Conservation (phyloP, 805 yeast species). For the Metschnikowia baotianmanensis region DNA sequence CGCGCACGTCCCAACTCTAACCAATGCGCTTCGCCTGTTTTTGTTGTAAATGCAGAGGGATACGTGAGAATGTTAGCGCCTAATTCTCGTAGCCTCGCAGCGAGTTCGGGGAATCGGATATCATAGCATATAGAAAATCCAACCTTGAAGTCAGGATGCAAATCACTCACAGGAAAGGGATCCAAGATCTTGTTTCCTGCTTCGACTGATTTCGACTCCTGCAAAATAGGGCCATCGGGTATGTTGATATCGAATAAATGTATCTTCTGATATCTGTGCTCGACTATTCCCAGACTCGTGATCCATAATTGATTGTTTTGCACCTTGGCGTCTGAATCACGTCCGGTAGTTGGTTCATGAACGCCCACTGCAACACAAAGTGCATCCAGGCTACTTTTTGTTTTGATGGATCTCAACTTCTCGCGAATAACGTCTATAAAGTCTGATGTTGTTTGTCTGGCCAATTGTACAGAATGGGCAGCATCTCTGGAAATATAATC, state of each 20-base stretch:
- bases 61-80: slow-evolving; percentile 80
- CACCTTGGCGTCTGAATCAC: slow-evolving; percentile 33
- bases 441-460: slow-evolving; percentile 35
- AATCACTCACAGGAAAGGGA: slow-evolving; percentile 15
- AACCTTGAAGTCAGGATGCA: slow-evolving; percentile 33
- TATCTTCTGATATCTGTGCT: slow-evolving; percentile 74
- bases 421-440: slow-evolving; percentile 44
- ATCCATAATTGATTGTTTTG: slow-evolving; percentile 76
- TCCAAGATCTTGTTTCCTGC: slow-evolving; percentile 58
- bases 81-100: slow-evolving; percentile 50
- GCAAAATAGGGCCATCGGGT: slow-evolving; percentile 73
- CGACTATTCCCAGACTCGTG: slow-evolving; percentile 58
- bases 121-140: slow-evolving; percentile 85
- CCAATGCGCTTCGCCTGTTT: slow-evolving; percentile 94
- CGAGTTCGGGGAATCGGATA: slow-evolving; percentile 81
- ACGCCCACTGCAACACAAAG: slow-evolving; percentile 80
- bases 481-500: slow-evolving; percentile 80
- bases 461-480: slow-evolving; percentile 60
- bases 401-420: slow-evolving; percentile 31
- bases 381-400: neutral
- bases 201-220: slow-evolving; percentile 77
- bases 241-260: slow-evolving; percentile 90
- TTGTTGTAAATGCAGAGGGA: slow-evolving; percentile 91
- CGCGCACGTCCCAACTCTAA: slow-evolving; percentile 72
- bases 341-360: slow-evolving; percentile 65